phyloP scores from a whole-genome alignment of 139 green algal species.

The Micractinium sp. region DNA sequence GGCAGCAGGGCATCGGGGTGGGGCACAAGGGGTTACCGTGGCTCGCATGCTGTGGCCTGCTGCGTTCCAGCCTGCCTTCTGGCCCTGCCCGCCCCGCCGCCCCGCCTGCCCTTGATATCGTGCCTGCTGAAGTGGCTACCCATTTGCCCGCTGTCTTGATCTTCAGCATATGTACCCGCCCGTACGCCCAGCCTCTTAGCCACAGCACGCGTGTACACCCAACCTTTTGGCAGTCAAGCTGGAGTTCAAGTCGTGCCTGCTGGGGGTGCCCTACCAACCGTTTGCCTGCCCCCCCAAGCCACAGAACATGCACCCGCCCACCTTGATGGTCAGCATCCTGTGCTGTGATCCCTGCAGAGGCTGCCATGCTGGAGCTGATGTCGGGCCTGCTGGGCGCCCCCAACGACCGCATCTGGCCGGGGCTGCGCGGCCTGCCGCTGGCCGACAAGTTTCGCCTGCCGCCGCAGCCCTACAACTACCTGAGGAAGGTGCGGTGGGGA shows the following conservation, averaged over 20 bases:
- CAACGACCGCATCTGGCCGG: slow-evolving; percentile 71
- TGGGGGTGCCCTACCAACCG: neutral
- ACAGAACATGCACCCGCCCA: neutral
- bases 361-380: slow-evolving; percentile 62
- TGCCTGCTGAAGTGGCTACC: too few species aligned
- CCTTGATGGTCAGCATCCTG: neutral
- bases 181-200: too few species aligned
- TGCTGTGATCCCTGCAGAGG: slow-evolving; percentile 55
- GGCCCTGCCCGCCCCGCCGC: too few species aligned
- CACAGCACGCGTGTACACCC: too few species aligned
- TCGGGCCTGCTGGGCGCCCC: slow-evolving; percentile 65
- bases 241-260: neutral
- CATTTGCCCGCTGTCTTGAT: too few species aligned
- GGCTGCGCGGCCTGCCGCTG: slow-evolving; percentile 49
- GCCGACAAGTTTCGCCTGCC: slow-evolving; percentile 53
- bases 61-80: too few species aligned
- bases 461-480: slow-evolving; percentile 77
- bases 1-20: too few species aligned
- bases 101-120: too few species aligned
- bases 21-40: too few species aligned
- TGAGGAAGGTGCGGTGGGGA: slow-evolving; percentile 44
- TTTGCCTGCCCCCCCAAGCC: neutral
- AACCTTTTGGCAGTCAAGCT: neutral
- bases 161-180: too few species aligned
- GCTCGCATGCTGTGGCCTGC: too few species aligned